Percentiles rank a stretch among this genome's conserved stretches.
Evolutionary conservation across 441 rosid genomes (phyloP).

Genomic region (Jatropha multifida): DNA sequence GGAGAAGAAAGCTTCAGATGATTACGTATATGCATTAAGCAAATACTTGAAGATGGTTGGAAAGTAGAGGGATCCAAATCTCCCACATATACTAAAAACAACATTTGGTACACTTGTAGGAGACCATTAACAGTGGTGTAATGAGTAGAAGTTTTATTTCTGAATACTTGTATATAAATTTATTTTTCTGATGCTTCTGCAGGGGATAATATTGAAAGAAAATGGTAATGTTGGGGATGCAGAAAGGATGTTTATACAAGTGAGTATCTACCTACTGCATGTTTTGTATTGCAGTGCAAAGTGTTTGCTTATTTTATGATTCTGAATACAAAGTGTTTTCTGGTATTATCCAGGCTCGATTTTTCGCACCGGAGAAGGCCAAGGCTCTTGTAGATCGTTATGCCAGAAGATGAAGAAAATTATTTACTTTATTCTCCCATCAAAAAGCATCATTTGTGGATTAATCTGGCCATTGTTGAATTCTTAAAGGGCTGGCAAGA

Average conservation of each 20-base stretch:
- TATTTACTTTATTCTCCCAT: background rate
- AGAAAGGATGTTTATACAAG: constrained; percentile 98
- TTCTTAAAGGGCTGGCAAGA: background rate
- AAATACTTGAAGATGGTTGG: background rate
- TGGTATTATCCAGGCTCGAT: constrained; percentile 66
- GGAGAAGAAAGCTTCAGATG: background rate
- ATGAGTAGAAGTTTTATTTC: background rate
- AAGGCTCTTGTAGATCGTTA: constrained; percentile 84
- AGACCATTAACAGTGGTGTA: background rate
- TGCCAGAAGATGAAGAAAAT: constrained; percentile 44
- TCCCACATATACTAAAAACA: background rate
- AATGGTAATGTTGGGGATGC: constrained; percentile 83
- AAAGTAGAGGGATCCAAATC: background rate
- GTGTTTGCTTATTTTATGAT: no score
- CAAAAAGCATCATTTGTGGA: background rate
- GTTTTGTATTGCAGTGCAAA: background rate
- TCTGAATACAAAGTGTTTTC: no score
- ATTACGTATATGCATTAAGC: background rate
- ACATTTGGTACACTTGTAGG: background rate
- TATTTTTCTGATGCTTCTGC: constrained; percentile 30
- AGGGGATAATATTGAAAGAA: constrained; percentile 91
- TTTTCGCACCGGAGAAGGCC: constrained; percentile 86
- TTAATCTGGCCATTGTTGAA: background rate
- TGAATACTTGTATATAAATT: background rate
- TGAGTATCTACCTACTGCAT: constrained; percentile 30